Conservation (phyloP, 208 protist genomes). For the Leishmania tropica region DNA sequence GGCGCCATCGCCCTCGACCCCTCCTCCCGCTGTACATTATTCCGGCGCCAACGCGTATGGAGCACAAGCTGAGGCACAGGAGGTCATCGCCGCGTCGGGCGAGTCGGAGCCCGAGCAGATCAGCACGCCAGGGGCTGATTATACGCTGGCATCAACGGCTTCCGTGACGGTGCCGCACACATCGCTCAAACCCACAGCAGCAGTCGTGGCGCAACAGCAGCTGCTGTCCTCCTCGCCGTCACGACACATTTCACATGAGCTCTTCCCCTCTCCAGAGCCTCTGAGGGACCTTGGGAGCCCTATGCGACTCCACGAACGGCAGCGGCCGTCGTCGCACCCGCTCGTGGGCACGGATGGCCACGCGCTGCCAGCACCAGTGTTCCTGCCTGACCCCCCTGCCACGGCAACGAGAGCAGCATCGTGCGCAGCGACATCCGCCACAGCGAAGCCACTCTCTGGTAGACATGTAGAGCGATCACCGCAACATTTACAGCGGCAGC, state of each 20-base stretch:
- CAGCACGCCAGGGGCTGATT: neutral
- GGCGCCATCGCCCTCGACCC: neutral
- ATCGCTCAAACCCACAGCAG: neutral
- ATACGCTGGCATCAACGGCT: neutral
- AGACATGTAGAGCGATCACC: neutral
- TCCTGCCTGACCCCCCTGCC: slow-evolving; percentile 20
- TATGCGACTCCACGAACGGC: neutral
- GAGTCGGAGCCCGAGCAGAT: neutral
- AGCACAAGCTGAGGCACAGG: neutral
- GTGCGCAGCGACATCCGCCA: neutral
- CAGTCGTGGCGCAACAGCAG: neutral
- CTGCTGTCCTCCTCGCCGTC: neutral
- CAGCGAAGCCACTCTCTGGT: slow-evolving; percentile 14
- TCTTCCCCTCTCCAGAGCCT: neutral
- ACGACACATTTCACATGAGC: neutral
- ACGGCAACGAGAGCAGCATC: too few species aligned
- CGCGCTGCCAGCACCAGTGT: slow-evolving; percentile 25
- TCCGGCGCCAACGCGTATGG: neutral
- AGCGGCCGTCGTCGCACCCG: slow-evolving; percentile 18
- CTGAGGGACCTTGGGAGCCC: neutral
- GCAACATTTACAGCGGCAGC: neutral
- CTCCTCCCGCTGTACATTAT: neutral
- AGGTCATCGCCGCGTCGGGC: too few species aligned
- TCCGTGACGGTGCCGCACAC: neutral
- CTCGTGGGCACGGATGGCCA: slow-evolving; percentile 40